Evolutionary conservation across 768 basidiomycete genomes (phyloP), one percentile per base, ranked within the genome.

Genomic region (Lactifluus piperatus): DNA sequence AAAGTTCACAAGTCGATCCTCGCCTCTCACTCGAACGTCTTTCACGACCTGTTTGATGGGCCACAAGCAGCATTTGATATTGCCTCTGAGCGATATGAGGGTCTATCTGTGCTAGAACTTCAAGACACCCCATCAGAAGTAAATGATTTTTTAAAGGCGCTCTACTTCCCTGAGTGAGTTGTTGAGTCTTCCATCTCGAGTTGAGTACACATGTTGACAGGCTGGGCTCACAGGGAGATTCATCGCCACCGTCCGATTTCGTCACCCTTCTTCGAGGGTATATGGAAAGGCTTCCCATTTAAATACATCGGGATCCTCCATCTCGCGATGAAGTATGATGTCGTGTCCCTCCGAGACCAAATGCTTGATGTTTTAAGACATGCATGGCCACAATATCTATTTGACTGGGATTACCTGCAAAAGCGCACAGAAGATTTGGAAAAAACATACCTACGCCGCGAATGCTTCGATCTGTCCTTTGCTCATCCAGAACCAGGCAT

Each of bases 1-100:
- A 58, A 58, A 51, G 54, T 64, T 3, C 64, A 64, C 57, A 58
- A 59, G 32, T 55, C 62, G 22, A 29, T 64, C 46, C 62, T 64
- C n/a, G 20, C 53, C 11, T 55, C 34, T 1, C 53, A 64, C 26
- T 63, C 64, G 1, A 55, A 36, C 27, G 58, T 54, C 46, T 64
- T 64, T 34, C 36, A 24, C 18, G 64, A 64, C 37, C 20, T 62
- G 5, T 64, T 64, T 29, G 52, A 45, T 27, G 62, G 48, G 1
- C 54, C 54, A 14, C 50, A 54, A 22, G 20, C 54, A 5, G 60
- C 45, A 10, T 56, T 63, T 27, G 57, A 64, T 34, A 14, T 26
- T 36, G 46, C 52, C 32, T 62, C 61, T 14, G 64, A 64, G 13
- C 49, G 20, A 6, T 64, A 64, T 22, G 57, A 64, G 20, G 64